Evolutionary conservation across 1,284 basidiomycete genomes (phyloP).

Genomic region (Sporisorium graminicola): DNA sequence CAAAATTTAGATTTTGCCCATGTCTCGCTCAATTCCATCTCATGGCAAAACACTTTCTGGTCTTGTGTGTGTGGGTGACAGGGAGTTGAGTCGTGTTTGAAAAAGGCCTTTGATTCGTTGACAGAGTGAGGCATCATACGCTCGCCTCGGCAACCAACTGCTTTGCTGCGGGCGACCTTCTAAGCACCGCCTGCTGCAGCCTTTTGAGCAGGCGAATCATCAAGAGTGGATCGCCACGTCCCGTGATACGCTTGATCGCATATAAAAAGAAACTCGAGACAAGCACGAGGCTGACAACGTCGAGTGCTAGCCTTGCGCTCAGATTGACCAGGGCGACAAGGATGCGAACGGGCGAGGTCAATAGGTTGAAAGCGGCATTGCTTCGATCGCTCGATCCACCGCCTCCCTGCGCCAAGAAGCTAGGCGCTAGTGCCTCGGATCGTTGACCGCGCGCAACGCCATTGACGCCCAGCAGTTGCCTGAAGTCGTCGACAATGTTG

Average conservation of each 20-base stretch:
- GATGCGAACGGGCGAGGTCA: constrained; percentile 44
- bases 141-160: constrained; percentile 30
- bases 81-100: no score
- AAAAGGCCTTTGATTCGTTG: not conserved
- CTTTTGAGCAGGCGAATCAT: constrained; percentile 41
- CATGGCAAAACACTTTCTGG: constrained; percentile 1
- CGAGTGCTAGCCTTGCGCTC: constrained; percentile 57
- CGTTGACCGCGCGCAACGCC: constrained; percentile 22
- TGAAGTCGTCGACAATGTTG: constrained; percentile 41
- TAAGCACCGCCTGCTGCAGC: constrained; percentile 33
- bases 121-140: constrained; percentile 4
- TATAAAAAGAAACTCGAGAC: constrained; percentile 55
- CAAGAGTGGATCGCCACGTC: constrained; percentile 62
- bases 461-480: constrained; percentile 38
- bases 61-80: no score
- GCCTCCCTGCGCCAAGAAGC: constrained; percentile 45
- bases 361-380: constrained; percentile 27
- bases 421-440: constrained; percentile 40
- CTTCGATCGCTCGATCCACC: constrained; percentile 14
- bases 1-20: constrained; percentile 33
- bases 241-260: constrained; percentile 54
- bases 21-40: constrained; percentile 19
- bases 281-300: constrained; percentile 58
- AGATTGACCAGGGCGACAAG: constrained; percentile 55
- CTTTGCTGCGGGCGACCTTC: constrained; percentile 31